Percentiles rank a stretch among this genome's conserved stretches.
phyloP scores from a whole-genome alignment of 345 rosid genomes.

The Bruguiera sexangula region DNA sequence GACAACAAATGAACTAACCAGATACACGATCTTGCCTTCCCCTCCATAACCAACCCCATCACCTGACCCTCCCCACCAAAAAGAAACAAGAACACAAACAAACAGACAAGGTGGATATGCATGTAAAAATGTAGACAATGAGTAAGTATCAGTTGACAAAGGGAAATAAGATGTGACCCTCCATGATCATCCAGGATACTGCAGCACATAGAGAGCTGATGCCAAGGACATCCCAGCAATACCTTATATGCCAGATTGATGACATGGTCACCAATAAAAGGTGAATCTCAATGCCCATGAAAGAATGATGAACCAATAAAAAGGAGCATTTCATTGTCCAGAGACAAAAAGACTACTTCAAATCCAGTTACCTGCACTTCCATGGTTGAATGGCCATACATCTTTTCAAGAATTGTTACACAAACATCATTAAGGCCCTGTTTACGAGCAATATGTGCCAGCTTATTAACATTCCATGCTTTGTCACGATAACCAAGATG shows the following conservation, averaged over 20 bases:
- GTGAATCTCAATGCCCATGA: no score
- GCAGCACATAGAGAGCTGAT: no score
- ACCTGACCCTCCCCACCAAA: background rate
- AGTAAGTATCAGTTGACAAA: no score
- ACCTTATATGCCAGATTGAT: no score
- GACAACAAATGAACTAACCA: slow-evolving; percentile 20
- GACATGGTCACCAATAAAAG: no score
- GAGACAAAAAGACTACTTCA: background rate
- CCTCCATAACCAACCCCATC: background rate
- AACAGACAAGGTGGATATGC: background rate
- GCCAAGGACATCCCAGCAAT: no score
- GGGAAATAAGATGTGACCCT: no score
- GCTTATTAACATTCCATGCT: slow-evolving; percentile 99
- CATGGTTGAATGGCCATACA: slow-evolving; percentile 98
- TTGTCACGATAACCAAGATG: slow-evolving; percentile 98
- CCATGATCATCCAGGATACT: no score
- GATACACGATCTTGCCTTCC: slow-evolving; percentile 1
- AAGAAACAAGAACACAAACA: background rate
- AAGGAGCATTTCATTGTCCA: background rate
- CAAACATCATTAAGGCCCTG: slow-evolving; percentile 98
- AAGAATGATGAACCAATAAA: background rate
- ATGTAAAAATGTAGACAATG: no score
- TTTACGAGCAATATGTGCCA: slow-evolving; percentile 92
- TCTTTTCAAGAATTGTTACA: slow-evolving; percentile 83
- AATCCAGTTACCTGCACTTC: slow-evolving; percentile 82